Percentiles rank a stretch among this genome's conserved stretches.
These are phyloP conservation scores for Penicillium sp. DNA, from an alignment of 2,329 filamentous ascomycete species.

Conservation along the genomic window DNA sequence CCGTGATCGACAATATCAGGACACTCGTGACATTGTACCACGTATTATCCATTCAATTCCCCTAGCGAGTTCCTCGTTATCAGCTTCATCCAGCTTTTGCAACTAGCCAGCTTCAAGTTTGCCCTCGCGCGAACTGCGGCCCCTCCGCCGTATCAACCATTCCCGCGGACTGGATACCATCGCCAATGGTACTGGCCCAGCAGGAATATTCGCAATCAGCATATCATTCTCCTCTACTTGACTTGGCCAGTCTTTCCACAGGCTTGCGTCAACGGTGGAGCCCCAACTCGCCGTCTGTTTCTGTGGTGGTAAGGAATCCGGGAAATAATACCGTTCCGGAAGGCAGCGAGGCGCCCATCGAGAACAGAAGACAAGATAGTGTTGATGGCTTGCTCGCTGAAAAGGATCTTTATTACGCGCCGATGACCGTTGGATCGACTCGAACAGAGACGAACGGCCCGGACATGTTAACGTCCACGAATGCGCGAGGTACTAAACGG, in stretches of 20 bases:
- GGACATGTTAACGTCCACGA: slow-evolving; percentile 3
- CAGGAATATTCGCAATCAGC: slow-evolving; percentile 7
- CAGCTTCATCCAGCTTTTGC: not conserved
- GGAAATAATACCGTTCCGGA: slow-evolving; percentile 6
- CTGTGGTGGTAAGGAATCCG: slow-evolving; percentile 13
- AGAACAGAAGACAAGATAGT: slow-evolving; percentile 8
- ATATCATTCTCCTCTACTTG: not conserved
- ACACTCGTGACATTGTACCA: not conserved
- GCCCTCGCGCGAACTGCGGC: not conserved
- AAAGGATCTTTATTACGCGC: slow-evolving; percentile 17
- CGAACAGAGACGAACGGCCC: slow-evolving; percentile 2
- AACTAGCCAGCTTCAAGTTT: not conserved
- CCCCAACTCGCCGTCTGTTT: slow-evolving; percentile 6
- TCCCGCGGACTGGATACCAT: not conserved
- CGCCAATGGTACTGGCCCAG: slow-evolving; percentile 8
- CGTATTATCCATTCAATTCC: not conserved
- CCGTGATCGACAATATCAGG: slow-evolving; percentile 5
- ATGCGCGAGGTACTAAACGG: slow-evolving; percentile 11
- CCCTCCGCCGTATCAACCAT: not conserved
- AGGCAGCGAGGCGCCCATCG: slow-evolving; percentile 16
- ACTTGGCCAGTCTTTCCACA: not conserved
- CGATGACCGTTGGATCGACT: slow-evolving; percentile 10
- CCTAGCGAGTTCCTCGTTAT: not conserved
- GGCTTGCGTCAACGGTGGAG: slow-evolving; percentile 1
- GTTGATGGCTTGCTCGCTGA: slow-evolving; percentile 3